These are phyloP conservation scores for Candida ficus DNA, from an alignment of 805 yeast species.

Conservation along the genomic window DNA sequence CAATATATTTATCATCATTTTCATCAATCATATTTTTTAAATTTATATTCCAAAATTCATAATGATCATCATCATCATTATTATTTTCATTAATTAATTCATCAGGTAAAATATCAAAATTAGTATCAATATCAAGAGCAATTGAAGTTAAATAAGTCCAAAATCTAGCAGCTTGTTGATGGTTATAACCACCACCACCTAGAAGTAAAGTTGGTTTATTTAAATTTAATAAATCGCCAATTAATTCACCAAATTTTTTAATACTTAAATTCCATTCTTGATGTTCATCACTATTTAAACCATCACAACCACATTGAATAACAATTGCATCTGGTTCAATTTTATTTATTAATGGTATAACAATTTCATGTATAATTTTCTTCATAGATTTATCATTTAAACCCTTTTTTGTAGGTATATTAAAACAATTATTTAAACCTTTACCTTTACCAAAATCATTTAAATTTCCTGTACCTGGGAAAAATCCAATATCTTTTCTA, in stretches of 20 bases:
- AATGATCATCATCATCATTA: slow-evolving; percentile 35
- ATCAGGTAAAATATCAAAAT: slow-evolving; percentile 50
- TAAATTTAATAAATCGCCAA: slow-evolving; percentile 27
- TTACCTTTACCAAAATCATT: slow-evolving; percentile 32
- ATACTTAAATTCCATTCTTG: slow-evolving; percentile 67
- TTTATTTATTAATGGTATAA: slow-evolving; percentile 35
- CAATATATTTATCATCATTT: slow-evolving; percentile 29
- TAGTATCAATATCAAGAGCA: slow-evolving; percentile 13
- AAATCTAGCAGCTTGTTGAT: slow-evolving; percentile 53
- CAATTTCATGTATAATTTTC: slow-evolving; percentile 33
- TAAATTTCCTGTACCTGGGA: slow-evolving; percentile 62
- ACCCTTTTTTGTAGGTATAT: slow-evolving; percentile 57
- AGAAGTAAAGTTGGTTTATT: slow-evolving; percentile 41
- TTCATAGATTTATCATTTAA: slow-evolving; percentile 40
- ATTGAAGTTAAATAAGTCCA: slow-evolving; percentile 38
- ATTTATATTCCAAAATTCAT: slow-evolving; percentile 43
- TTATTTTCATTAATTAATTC: slow-evolving; percentile 40
- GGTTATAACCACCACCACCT: slow-evolving; percentile 80
- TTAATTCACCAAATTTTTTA: slow-evolving; percentile 37
- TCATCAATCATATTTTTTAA: slow-evolving; percentile 28
- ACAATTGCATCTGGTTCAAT: slow-evolving; percentile 50
- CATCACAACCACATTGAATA: slow-evolving; percentile 72
- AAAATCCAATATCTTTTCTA: slow-evolving; percentile 60
- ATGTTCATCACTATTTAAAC: slow-evolving; percentile 57
- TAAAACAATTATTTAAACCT: slow-evolving; percentile 36